Evolutionary conservation across 257 asterid species (phyloP).

Genomic region (Capsicum pubescens): DNA sequence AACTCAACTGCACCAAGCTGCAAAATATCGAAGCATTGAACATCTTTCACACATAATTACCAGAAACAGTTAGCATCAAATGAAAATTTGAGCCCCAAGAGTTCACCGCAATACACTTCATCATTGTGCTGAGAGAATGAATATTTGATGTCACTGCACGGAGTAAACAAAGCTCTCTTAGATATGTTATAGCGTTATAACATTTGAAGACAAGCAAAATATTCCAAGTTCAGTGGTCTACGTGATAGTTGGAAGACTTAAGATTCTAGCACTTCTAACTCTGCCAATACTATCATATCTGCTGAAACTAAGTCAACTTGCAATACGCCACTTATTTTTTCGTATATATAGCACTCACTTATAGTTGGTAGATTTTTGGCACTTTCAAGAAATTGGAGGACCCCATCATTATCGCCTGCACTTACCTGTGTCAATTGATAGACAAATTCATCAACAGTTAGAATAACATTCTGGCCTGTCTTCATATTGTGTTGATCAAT

Average conservation of each 20-base stretch:
- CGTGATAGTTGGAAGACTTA: too few species aligned
- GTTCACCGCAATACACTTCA: conserved; percentile 63
- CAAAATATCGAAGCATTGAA: background rate
- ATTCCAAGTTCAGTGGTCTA: background rate
- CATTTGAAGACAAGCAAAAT: background rate
- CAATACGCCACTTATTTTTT: background rate
- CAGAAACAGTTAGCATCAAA: background rate
- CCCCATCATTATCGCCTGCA: conserved; percentile 36
- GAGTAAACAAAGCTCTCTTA: background rate
- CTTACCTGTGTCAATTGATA: conserved; percentile 39
- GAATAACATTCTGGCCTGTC: background rate
- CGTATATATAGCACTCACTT: conserved; percentile 39
- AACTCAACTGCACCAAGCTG: conserved; percentile 68
- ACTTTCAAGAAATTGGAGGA: conserved; percentile 47
- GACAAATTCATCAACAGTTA: background rate
- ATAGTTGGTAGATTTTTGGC: conserved; percentile 51
- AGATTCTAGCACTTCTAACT: too few species aligned
- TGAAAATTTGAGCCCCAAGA: conserved; percentile 24
- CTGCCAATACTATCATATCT: too few species aligned
- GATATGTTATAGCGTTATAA: background rate
- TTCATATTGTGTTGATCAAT: background rate
- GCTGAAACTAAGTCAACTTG: too few species aligned
- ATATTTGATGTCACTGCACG: conserved; percentile 51
- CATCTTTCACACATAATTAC: background rate
- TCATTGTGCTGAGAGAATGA: conserved; percentile 52